Evolutionary conservation across 352 stramenopile species (phyloP).

Genomic region (Hyaloperonospora brassicae): DNA sequence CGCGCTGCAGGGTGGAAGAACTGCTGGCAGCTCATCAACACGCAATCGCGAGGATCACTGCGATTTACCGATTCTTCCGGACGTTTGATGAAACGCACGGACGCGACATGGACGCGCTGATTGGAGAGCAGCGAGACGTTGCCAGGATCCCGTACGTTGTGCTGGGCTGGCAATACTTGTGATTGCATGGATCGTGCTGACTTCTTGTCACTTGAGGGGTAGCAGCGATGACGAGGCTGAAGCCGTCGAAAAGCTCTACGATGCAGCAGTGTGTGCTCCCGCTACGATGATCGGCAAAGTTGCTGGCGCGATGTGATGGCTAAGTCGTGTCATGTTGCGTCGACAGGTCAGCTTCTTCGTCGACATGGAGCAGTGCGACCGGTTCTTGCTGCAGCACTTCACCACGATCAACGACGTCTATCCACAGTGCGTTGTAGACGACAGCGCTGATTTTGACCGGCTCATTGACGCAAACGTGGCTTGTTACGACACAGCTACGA

Average conservation of each 20-base stretch:
- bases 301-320: not conserved
- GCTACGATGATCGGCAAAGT: not conserved
- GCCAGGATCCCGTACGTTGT: slow-evolving; percentile 19
- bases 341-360: slow-evolving; percentile 70
- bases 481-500: slow-evolving; percentile 40
- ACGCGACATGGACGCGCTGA: slow-evolving; percentile 26
- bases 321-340: not conserved
- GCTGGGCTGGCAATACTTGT: not conserved
- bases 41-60: slow-evolving; percentile 45
- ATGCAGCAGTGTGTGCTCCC: slow-evolving; percentile 28
- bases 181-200: not conserved
- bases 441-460: not conserved
- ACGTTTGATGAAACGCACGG: slow-evolving; percentile 44
- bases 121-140: slow-evolving; percentile 23
- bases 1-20: slow-evolving; percentile 50
- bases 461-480: not conserved
- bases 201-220: not conserved
- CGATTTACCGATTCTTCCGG: slow-evolving; percentile 57
- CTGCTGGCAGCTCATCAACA: slow-evolving; percentile 51
- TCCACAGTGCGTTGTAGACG: slow-evolving; percentile 38
- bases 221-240: slow-evolving; percentile 28
- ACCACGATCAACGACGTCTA: slow-evolving; percentile 81
- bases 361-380: slow-evolving; percentile 85
- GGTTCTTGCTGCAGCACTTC: slow-evolving; percentile 68
- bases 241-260: slow-evolving; percentile 35